Conservation (phyloP, 176 grass and related monocot species). For the Saccharum spontaneum region DNA sequence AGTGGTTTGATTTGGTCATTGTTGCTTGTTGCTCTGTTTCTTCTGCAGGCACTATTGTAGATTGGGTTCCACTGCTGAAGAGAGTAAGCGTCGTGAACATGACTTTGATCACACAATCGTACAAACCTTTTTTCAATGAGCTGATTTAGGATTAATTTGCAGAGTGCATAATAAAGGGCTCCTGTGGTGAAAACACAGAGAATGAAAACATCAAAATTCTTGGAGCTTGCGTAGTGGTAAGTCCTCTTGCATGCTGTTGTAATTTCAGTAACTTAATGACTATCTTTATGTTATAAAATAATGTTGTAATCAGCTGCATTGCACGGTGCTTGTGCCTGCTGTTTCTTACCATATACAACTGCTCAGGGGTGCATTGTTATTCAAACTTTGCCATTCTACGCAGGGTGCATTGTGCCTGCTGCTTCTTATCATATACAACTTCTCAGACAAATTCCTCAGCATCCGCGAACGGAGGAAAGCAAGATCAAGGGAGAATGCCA, state of each 20-base stretch:
- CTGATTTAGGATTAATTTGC: constrained; percentile 40
- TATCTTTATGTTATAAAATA: not conserved
- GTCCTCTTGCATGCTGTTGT: not conserved
- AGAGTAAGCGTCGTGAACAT: constrained; percentile 48
- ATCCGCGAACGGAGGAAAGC: constrained; percentile 70
- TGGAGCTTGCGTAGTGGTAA: constrained; percentile 70
- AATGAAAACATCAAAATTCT: constrained; percentile 42
- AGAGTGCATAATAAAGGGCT: constrained; percentile 67
- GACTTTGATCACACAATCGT: not conserved
- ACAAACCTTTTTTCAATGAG: not conserved
- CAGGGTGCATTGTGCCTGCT: constrained; percentile 60
- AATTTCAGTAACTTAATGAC: not conserved
- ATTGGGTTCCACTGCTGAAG: constrained; percentile 62
- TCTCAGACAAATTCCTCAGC: constrained; percentile 69
- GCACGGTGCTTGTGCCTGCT: not conserved
- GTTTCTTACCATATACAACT: not conserved
- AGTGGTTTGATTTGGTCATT: constrained; percentile 20
- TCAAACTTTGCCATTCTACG: constrained; percentile 10
- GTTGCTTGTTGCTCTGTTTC: constrained; percentile 6
- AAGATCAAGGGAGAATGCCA: constrained; percentile 71
- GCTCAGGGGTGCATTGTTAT: no score
- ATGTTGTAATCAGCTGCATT: not conserved
- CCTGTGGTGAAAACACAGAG: constrained; percentile 37
- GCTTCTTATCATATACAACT: constrained; percentile 87
- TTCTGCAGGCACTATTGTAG: constrained; percentile 79